Evolutionary conservation across 176 grass and related monocot species (phyloP).

Genomic region (Ananas comosus): DNA sequence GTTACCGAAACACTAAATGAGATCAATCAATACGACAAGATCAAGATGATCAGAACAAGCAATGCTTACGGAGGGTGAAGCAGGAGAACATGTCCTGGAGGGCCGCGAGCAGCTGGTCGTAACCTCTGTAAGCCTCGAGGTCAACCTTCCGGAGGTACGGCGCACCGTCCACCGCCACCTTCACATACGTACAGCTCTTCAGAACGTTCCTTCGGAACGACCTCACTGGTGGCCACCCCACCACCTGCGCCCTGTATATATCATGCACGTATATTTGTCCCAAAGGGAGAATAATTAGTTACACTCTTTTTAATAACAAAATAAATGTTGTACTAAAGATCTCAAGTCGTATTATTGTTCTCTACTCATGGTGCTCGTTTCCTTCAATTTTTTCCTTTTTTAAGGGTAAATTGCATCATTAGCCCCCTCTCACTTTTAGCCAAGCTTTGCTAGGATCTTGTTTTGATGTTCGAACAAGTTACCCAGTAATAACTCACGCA

Average conservation of each 20-base stretch:
- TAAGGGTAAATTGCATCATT: too few relatives aligned
- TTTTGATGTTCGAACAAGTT: too few relatives aligned
- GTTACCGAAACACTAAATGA: not conserved
- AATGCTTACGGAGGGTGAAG: constrained; percentile 37
- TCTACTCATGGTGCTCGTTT: too few relatives aligned
- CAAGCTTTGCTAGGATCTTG: too few relatives aligned
- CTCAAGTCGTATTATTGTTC: too few relatives aligned
- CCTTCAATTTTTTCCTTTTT: too few relatives aligned
- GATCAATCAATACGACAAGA: not conserved
- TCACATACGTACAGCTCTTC: constrained; percentile 49
- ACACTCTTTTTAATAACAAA: not conserved
- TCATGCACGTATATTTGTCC: not conserved
- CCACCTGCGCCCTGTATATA: constrained; percentile 41
- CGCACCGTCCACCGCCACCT: constrained; percentile 81
- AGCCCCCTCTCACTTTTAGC: too few relatives aligned
- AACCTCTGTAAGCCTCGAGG: constrained; percentile 46
- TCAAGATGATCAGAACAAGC: not conserved
- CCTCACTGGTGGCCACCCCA: constrained; percentile 96
- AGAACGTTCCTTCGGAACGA: constrained; percentile 70
- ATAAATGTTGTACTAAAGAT: too few relatives aligned
- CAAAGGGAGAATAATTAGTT: not conserved
- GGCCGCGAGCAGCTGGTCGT: constrained; percentile 43
- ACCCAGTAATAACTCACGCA: too few relatives aligned
- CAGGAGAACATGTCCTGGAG: constrained; percentile 71
- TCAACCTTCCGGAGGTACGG: constrained; percentile 82